Evolutionary conservation across 495 filamentous ascomycete genomes (phyloP).

Genomic region (Aspergillus baeticus): DNA sequence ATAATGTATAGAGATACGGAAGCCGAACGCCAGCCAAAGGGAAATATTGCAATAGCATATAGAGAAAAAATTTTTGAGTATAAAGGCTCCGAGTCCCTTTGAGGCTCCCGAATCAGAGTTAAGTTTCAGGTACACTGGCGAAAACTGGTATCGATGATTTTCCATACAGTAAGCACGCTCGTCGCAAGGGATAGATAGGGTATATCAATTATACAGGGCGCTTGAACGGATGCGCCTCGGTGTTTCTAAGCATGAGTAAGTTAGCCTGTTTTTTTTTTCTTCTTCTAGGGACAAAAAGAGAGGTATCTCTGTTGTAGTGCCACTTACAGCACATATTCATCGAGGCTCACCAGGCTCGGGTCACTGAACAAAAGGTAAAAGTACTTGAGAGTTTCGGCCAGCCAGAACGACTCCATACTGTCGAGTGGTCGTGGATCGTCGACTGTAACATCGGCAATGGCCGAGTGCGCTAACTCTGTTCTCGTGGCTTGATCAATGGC

Average conservation of each 20-base stretch:
- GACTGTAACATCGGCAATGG: constrained; percentile 72
- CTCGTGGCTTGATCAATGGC: constrained; percentile 65
- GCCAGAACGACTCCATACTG: constrained; percentile 62
- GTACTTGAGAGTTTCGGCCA: constrained; percentile 78
- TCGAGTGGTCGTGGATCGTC: constrained; percentile 37
- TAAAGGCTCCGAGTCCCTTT: too few species aligned
- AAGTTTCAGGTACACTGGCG: constrained; percentile 3
- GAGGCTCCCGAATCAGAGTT: background rate
- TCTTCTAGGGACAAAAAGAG: too few species aligned
- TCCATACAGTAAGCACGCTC: constrained; percentile 14
- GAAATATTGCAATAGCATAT: background rate
- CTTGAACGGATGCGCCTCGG: constrained; percentile 56
- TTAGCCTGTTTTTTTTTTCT: too few species aligned
- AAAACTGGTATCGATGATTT: constrained; percentile 20
- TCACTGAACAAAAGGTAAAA: constrained; percentile 76
- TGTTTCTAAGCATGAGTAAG: constrained; percentile 39
- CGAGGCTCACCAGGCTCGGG: constrained; percentile 69
- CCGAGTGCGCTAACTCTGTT: constrained; percentile 66
- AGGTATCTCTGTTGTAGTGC: background rate
- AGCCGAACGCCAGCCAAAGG: background rate
- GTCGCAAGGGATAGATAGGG: constrained; percentile 10
- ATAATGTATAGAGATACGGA: background rate
- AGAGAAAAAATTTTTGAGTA: background rate
- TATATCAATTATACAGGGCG: constrained; percentile 30
- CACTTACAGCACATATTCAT: constrained; percentile 77